A percentile compares a stretch with the other conserved stretches of the same genome.
Evolutionary conservation across 495 filamentous ascomycete species (phyloP).

Genomic region (Lichenothelia convexa): DNA sequence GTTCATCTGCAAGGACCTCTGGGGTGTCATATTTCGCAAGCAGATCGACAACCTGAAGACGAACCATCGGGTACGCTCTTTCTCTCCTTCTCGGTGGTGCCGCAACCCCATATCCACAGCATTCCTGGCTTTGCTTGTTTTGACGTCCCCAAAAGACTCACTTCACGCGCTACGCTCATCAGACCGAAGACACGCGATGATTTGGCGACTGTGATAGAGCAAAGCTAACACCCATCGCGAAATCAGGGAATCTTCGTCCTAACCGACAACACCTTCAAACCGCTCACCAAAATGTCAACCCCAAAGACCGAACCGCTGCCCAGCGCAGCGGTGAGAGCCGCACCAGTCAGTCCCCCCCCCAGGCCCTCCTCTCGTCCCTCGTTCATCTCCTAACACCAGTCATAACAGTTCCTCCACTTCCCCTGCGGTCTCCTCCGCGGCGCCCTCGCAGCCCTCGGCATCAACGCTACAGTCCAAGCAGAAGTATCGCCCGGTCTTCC

Average conservation of each 20-base stretch:
- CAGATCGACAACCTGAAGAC: conserved; percentile 98
- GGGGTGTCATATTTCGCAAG: conserved; percentile 85
- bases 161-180: not conserved
- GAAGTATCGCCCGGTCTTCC: conserved; percentile 77
- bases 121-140: not conserved
- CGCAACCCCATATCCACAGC: too few species aligned
- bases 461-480: conserved; percentile 76
- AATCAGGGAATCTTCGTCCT: conserved; percentile 95
- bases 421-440: conserved; percentile 84
- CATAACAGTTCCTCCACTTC: conserved; percentile 77
- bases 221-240: too few species aligned
- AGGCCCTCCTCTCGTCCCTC: not conserved
- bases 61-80: conserved; percentile 85
- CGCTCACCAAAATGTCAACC: conserved; percentile 70
- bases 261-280: conserved; percentile 83
- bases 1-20: conserved; percentile 95
- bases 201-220: too few species aligned
- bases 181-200: too few species aligned
- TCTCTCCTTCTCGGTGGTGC: too few species aligned
- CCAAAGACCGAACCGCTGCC: conserved; percentile 41
- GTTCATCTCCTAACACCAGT: not conserved
- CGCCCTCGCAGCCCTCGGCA: conserved; percentile 73
- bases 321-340: conserved; percentile 51
- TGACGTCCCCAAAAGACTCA: conserved; percentile 1
- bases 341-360: conserved; percentile 43